Percentiles rank a stretch among this genome's conserved stretches.
phyloP scores from a whole-genome alignment of 139 green algal species.

The Bryopsis sp. region DNA sequence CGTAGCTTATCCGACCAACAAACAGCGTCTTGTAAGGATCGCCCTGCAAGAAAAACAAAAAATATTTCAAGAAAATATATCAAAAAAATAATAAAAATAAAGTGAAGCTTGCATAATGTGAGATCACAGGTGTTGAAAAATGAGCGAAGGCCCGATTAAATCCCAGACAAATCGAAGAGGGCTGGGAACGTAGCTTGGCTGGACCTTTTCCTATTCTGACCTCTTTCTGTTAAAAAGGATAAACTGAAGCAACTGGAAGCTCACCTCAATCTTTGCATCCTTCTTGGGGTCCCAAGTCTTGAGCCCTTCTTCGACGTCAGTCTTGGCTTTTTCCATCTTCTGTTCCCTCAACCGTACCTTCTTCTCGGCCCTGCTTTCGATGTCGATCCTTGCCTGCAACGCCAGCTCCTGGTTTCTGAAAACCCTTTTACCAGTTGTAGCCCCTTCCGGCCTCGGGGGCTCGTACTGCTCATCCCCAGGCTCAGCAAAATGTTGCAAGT shows the following conservation, averaged over 20 bases:
- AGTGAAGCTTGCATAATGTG: too few relatives aligned
- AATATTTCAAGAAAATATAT: constrained; percentile 10
- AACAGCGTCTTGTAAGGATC: constrained; percentile 87
- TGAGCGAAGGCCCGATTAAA: too few relatives aligned
- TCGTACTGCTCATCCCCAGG: constrained; percentile 67
- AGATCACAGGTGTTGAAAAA: too few relatives aligned
- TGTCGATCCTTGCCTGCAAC: constrained; percentile 53
- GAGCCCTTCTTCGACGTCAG: constrained; percentile 35
- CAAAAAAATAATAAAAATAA: neutral
- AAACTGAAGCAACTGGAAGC: neutral
- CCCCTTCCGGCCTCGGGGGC: constrained; percentile 31
- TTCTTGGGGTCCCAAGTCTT: constrained; percentile 58
- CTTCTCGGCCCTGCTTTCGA: constrained; percentile 63
- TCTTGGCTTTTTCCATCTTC: constrained; percentile 27
- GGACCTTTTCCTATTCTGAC: too few relatives aligned
- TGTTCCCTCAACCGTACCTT: constrained; percentile 21
- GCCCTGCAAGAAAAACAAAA: constrained; percentile 37
- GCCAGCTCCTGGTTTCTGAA: constrained; percentile 66
- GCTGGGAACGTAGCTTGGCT: too few relatives aligned
- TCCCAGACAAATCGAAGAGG: too few relatives aligned
- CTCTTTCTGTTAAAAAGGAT: neutral
- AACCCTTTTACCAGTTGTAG: constrained; percentile 26
- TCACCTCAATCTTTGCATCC: constrained; percentile 60
- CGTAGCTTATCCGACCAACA: constrained; percentile 61
- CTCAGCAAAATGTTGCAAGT: constrained; percentile 54